A percentile compares a stretch with the other conserved stretches of the same genome.
Conservation (phyloP, 371 early-diverging fungal species). For the Lichtheimia ramosa region DNA sequence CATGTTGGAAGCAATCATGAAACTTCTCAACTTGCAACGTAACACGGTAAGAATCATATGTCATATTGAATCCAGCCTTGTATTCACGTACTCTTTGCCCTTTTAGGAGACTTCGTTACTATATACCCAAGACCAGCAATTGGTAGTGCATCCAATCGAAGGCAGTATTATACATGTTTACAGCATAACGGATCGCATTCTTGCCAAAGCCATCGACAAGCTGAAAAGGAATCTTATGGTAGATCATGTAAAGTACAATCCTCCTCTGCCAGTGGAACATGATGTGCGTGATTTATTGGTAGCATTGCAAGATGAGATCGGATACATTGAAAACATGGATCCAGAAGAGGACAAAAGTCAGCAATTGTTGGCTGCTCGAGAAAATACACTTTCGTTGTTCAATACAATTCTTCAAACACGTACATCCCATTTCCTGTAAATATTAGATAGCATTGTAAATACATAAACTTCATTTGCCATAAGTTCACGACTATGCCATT, state of each 20-base stretch:
- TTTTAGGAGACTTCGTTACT: no score
- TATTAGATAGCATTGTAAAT: neutral
- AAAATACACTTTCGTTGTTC: neutral
- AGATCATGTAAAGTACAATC: neutral
- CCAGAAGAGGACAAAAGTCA: neutral
- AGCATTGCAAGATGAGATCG: slow-evolving; percentile 7
- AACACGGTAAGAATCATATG: no score
- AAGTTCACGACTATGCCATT: no score
- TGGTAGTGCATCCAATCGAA: neutral
- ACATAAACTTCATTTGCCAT: no score
- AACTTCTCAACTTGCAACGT: neutral
- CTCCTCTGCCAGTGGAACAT: neutral
- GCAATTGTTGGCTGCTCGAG: neutral
- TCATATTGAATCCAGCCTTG: no score
- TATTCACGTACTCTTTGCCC: no score
- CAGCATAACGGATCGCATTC: neutral
- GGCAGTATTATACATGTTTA: neutral
- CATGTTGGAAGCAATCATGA: neutral
- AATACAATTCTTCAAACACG: neutral
- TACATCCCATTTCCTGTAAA: neutral
- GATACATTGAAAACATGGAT: slow-evolving; percentile 1
- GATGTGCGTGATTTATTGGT: slow-evolving; percentile 1
- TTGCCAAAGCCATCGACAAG: neutral
- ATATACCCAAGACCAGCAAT: neutral
- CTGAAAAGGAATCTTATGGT: neutral